Evolutionary conservation across 1,284 basidiomycete genomes (phyloP), one percentile per base, ranked within the genome.

Genomic region (Meripilus lineatus): DNA sequence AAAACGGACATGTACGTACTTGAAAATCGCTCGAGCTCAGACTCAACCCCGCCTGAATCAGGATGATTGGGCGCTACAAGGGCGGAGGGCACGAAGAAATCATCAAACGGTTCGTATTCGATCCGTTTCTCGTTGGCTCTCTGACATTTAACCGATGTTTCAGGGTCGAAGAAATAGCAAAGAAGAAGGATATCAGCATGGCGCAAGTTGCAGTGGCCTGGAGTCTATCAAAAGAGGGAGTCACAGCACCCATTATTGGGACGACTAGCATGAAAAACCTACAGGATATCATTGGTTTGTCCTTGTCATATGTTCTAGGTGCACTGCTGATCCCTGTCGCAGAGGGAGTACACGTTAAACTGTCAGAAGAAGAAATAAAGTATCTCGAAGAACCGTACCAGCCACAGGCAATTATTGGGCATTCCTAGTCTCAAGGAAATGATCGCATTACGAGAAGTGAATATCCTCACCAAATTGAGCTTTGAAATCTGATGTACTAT

Each of bases 181-280:
- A 71, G 50, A 74, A 75, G 55, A 63, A 59, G 39, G 69, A 66
- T 2, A 53, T 74, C 38, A 67, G 64, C 48, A 82, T 82, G 79
- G 74, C 77, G 1, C 77, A 81, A 52, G 63, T 81, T 26, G 66
- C 71, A 3, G 49, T 77, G 6, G 78, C 77, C 10, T 82, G 79
- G 78, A 53, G 59, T 4, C 45, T 77, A 18, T 17, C 52, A 7
- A 54, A 52, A 43, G 57, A 63, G 63, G 70, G 58, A 33, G 70
- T 78, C 10, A 65, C 70, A n/a, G 75, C 75, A 7, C 77, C 76
- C 2, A 75, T 79, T 51, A 66, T 79, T 14, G 77, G 77, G 1
- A 71, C 70, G 5, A 77, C 71, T 5, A 72, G 63, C 37, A 54
- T 77, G 8, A 61, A 71, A 50, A 75, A 76, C 54, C 57, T 79